phyloP scores from a whole-genome alignment of 106 monocot species.

The Acorus gramineus region DNA sequence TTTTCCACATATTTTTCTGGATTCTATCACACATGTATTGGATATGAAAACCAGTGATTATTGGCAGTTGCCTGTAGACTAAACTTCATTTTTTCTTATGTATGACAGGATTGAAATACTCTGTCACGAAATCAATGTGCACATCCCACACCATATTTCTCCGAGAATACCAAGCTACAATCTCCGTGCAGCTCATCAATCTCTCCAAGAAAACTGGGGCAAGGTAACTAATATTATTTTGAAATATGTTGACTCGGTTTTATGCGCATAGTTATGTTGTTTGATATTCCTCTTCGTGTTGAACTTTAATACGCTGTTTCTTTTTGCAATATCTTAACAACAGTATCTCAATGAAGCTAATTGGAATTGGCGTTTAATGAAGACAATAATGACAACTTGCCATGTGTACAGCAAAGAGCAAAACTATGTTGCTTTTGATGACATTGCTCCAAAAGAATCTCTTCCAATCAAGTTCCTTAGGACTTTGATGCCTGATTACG shows the following conservation, averaged over 20 bases:
- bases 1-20: neutral
- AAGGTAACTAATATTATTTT: conserved; percentile 31
- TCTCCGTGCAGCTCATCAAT: conserved; percentile 62
- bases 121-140: conserved; percentile 93
- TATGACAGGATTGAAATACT: conserved; percentile 82
- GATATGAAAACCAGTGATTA: too few relatives aligned
- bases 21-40: neutral
- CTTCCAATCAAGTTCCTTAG: conserved; percentile 52
- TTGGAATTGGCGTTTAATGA: conserved; percentile 98
- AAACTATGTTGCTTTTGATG: conserved; percentile 68
- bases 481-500: conserved; percentile 68
- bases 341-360: conserved; percentile 82
- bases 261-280: too few relatives aligned
- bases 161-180: conserved; percentile 91
- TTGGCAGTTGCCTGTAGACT: too few relatives aligned
- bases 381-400: conserved; percentile 92
- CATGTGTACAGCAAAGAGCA: conserved; percentile 76
- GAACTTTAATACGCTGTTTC: neutral
- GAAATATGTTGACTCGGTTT: too few relatives aligned
- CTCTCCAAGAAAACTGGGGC: conserved; percentile 86
- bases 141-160: conserved; percentile 92
- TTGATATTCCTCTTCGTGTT: too few relatives aligned
- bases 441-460: conserved; percentile 56
- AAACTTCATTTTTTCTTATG: neutral
- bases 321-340: neutral